Base-by-base conservation (phyloP, 495 filamentous ascomycete genomes). In the Penicillium macrosclerotiorum region DNA sequence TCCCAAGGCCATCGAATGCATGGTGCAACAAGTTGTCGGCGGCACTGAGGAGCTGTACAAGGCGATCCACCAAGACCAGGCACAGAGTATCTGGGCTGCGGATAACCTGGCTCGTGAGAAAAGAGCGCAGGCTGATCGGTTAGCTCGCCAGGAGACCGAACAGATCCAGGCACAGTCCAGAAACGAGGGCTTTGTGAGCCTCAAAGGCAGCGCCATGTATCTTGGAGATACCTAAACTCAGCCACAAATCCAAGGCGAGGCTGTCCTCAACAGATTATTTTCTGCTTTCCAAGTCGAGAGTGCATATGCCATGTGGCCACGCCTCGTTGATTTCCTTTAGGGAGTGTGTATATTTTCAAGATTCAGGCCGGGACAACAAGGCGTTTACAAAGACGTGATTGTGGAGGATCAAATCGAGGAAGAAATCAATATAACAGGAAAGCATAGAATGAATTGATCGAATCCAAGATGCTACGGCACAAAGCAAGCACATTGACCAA, bases 1-100 rank as follows among this genome's bases (percentile, higher is more conserved):
- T 27, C 50, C 62, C 1, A 74, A 74, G 42, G 76, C 78, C 1
- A 23, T 84, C 25, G 47, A 64, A 14, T 45, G 62, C 18, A 68
- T 83, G 55, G 59, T 72, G 31, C 43, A 64, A 19, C 65, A 79
- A 39, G 67, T 85, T 18, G 59, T 66, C 16, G 45, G 59, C 3
- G 75, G 75, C 11, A 81, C 78, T 6, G 65, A 72, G 22, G 53
- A 63, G 40, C 55, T 84, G 8, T 81, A 82, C 50, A 58, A 75
- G 32, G 42, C 51, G 6, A 30, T 81, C 20, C 76, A 77, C 49
- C 64, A 63, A 5, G 64, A 69, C 3, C 51, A 71, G 27, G 67
- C 71, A 40, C 64, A 69, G 20, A 60, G 62, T 16, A 65, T 59
- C 3, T 63, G 67, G 11, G 60, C 61, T 22, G 55, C 58, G 17